Evolutionary conservation across 371 early-diverging fungal genomes (phyloP).

Genomic region (Gilbertella persicaria): DNA sequence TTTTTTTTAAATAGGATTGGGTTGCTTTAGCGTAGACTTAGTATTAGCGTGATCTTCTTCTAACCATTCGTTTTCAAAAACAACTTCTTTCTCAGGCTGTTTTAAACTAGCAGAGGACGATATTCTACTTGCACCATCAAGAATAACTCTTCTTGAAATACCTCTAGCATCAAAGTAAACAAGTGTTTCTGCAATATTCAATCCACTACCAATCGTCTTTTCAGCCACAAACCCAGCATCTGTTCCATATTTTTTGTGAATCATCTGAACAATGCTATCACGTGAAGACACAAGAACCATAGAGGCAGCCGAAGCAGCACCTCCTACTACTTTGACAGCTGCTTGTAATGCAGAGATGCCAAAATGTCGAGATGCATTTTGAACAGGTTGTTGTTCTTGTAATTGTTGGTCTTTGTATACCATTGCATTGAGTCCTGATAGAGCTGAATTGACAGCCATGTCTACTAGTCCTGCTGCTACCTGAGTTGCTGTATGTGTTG

Average conservation of each 20-base stretch:
- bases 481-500: constrained; percentile 24
- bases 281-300: constrained; percentile 31
- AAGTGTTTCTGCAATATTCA: constrained; percentile 27
- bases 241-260: constrained; percentile 39
- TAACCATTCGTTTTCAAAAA: constrained; percentile 3
- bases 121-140: not conserved
- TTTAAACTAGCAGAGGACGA: not conserved
- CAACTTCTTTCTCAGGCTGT: not conserved
- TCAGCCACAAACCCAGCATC: constrained; percentile 42
- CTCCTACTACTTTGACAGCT: constrained; percentile 31
- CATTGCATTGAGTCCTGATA: constrained; percentile 20
- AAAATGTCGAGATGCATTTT: constrained; percentile 30
- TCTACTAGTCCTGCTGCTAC: constrained; percentile 26
- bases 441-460: constrained; percentile 26
- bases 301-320: constrained; percentile 34
- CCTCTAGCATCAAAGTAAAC: constrained; percentile 46
- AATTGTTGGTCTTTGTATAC: constrained; percentile 13
- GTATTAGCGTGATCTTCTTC: no score
- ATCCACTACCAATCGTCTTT: constrained; percentile 30
- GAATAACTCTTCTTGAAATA: constrained; percentile 35
- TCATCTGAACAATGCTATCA: constrained; percentile 30
- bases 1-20: not conserved
- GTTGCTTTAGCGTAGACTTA: no score
- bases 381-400: constrained; percentile 22
- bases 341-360: constrained; percentile 40